phyloP scores from a whole-genome alignment of 441 rosid genomes.

The Biscutella laevigata region DNA sequence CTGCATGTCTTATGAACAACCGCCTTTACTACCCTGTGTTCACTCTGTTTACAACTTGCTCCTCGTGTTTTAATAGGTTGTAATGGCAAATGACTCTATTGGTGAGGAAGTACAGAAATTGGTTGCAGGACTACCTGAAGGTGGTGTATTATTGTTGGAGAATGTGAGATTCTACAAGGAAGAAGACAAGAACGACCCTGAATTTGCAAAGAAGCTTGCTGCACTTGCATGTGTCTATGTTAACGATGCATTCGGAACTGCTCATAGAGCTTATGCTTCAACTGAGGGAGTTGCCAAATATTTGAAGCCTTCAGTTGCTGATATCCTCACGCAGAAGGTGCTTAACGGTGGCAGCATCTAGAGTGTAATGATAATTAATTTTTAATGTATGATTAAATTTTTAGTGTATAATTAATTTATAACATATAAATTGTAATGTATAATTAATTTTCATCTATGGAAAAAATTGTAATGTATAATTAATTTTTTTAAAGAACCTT shows the following conservation, averaged over 20 bases:
- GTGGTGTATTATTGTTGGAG: slow-evolving; percentile 78
- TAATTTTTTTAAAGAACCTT: too few species aligned
- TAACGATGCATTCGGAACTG: slow-evolving; percentile 92
- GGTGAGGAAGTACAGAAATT: slow-evolving; percentile 75
- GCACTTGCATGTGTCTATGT: slow-evolving; percentile 78
- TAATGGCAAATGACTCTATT: slow-evolving; percentile 76
- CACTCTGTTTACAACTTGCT: background rate
- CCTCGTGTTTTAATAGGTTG: slow-evolving; percentile 40
- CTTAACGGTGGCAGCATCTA: background rate
- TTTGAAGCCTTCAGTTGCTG: slow-evolving; percentile 93
- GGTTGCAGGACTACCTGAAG: slow-evolving; percentile 61
- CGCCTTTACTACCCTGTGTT: background rate
- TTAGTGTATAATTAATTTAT: too few species aligned
- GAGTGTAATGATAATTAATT: too few species aligned
- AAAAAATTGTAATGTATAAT: too few species aligned
- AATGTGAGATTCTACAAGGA: slow-evolving; percentile 87
- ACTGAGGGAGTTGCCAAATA: slow-evolving; percentile 89
- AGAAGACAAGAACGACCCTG: slow-evolving; percentile 93
- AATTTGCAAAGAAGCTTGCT: slow-evolving; percentile 91
- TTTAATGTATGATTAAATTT: too few species aligned
- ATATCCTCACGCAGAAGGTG: slow-evolving; percentile 92
- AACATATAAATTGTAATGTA: too few species aligned
- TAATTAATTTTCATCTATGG: too few species aligned
- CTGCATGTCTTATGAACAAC: background rate
- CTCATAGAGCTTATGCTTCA: slow-evolving; percentile 97